Conservation (phyloP, 176 grass and related monocot species). For the Rhipidocladum racemiflorum region DNA sequence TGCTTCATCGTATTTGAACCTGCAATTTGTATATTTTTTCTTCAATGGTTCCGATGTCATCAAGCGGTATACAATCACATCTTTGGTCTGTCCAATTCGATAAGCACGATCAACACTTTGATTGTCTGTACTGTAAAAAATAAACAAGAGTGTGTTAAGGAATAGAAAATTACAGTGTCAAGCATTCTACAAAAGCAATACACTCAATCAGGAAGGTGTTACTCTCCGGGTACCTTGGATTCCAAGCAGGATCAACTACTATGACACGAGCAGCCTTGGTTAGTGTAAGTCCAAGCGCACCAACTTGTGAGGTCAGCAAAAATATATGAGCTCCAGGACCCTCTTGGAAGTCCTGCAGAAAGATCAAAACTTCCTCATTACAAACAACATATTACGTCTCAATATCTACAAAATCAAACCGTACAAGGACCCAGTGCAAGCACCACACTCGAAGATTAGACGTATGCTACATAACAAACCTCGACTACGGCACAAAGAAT, state of each 20-base stretch:
- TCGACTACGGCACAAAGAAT: too few relatives aligned
- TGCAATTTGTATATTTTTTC: constrained; percentile 97
- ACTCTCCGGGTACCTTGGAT: constrained; percentile 64
- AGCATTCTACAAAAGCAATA: not conserved
- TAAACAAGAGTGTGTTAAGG: constrained; percentile 23
- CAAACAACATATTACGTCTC: not conserved
- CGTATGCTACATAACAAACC: not conserved
- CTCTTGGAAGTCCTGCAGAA: too few relatives aligned
- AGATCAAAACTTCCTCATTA: constrained; percentile 2
- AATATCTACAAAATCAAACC: not conserved
- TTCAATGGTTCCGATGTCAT: constrained; percentile 92
- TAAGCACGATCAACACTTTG: too few relatives aligned
- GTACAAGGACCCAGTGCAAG: not conserved
- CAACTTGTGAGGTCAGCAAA: too few relatives aligned
- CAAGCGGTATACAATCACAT: constrained; percentile 82
- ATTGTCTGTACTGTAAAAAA: constrained; percentile 62
- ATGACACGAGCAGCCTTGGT: too few relatives aligned
- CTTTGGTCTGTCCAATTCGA: constrained; percentile 81
- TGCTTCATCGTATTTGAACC: constrained; percentile 40
- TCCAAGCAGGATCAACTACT: constrained; percentile 98
- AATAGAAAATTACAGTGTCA: not conserved
- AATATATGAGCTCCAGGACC: too few relatives aligned
- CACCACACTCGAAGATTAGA: not conserved
- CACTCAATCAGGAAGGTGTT: not conserved
- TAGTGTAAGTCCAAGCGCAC: too few relatives aligned